Percentiles rank a stretch among this genome's conserved stretches.
Conservation (phyloP, 1,139 yeast species). For the Candida anutae region DNA sequence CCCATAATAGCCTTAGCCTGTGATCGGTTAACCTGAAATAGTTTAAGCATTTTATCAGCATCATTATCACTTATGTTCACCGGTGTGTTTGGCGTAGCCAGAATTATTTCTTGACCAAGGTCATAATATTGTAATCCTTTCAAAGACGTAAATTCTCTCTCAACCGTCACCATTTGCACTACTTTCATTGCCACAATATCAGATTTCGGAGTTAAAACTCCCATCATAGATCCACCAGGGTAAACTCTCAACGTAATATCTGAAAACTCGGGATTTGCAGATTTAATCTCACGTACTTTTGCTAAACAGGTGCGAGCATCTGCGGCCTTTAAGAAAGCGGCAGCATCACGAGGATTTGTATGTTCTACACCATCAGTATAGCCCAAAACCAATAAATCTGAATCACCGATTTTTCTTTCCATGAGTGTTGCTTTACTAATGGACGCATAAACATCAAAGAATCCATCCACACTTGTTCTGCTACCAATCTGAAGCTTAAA, state of each 20-base stretch:
- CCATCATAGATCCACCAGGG: conserved; percentile 42
- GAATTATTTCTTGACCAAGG: conserved; percentile 52
- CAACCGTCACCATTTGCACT: conserved; percentile 84
- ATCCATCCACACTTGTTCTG: conserved; percentile 75
- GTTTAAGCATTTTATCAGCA: conserved; percentile 29
- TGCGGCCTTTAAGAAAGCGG: conserved; percentile 19
- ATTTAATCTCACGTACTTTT: conserved; percentile 65
- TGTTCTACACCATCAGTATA: conserved; percentile 22
- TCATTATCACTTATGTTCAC: conserved; percentile 24
- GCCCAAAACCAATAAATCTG: conserved; percentile 71
- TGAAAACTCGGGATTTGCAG: conserved; percentile 52
- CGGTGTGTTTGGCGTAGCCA: conserved; percentile 53
- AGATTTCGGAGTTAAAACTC: conserved; percentile 55
- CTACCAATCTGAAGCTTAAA: conserved; percentile 69
- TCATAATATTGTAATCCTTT: conserved; percentile 79
- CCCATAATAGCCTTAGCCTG: conserved; percentile 87
- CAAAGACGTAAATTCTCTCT: conserved; percentile 84
- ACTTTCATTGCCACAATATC: conserved; percentile 62
- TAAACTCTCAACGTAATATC: conserved; percentile 71
- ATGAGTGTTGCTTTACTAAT: conserved; percentile 44
- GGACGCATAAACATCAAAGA: conserved; percentile 83
- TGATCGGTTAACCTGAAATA: conserved; percentile 67
- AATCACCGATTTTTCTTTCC: conserved; percentile 56
- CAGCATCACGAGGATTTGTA: conserved; percentile 10
- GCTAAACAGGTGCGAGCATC: conserved; percentile 56